phyloP scores from a whole-genome alignment of 2,329 filamentous ascomycete genomes.

The Ceratocystis ficicola region DNA sequence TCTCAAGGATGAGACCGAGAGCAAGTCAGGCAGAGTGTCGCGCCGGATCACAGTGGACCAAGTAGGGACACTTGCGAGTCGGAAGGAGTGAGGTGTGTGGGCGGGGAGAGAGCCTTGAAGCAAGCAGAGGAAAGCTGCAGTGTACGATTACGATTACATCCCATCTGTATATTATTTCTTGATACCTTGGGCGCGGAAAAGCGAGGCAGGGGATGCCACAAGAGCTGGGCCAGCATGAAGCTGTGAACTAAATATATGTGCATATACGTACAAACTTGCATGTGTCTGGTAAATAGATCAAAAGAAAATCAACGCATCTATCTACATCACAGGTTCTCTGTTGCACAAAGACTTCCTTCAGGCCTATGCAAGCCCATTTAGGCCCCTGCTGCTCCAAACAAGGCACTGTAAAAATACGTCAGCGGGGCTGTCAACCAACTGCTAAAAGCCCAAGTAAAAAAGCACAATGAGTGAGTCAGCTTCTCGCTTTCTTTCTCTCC shows the following conservation, averaged over 20 bases:
- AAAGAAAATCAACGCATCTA: neutral
- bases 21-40: neutral
- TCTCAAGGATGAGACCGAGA: neutral
- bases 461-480: constrained; percentile 12
- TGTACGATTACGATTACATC: neutral
- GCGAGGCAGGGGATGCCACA: too few relatives aligned
- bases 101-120: neutral
- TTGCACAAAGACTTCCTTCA: neutral
- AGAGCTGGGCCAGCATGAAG: too few relatives aligned
- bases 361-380: neutral
- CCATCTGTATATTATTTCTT: neutral
- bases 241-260: neutral
- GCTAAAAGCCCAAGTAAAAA: constrained; percentile 6
- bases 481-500: neutral
- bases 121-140: neutral
- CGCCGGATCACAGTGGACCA: neutral
- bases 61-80: neutral
- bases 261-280: too few relatives aligned
- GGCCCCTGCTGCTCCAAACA: constrained; percentile 3
- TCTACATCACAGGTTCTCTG: too few relatives aligned
- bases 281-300: neutral
- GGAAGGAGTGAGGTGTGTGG: neutral
- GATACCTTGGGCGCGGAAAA: too few relatives aligned
- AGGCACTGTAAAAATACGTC: neutral
- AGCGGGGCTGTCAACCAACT: neutral